Conservation (phyloP, 2,329 filamentous ascomycete species). For the Sporothrix brasiliensis region DNA sequence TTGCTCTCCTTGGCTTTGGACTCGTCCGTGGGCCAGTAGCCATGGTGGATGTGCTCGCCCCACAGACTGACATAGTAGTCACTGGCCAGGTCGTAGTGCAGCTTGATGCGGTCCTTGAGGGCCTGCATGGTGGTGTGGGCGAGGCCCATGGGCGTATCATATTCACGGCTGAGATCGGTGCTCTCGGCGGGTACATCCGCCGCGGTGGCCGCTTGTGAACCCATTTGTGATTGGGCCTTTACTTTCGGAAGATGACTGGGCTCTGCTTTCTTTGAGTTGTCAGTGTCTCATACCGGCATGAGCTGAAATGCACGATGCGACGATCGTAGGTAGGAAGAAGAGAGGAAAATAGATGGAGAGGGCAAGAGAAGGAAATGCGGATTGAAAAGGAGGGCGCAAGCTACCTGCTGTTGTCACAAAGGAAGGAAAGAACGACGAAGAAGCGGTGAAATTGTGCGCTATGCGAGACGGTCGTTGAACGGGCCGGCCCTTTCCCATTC, state of each 20-base stretch:
- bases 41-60: slow-evolving; percentile 67
- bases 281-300: slow-evolving; percentile 18
- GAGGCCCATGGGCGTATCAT: slow-evolving; percentile 51
- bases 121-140: slow-evolving; percentile 53
- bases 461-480: slow-evolving; percentile 6
- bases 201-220: not conserved
- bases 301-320: slow-evolving; percentile 11
- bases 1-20: slow-evolving; percentile 56
- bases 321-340: not conserved
- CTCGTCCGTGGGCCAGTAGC: slow-evolving; percentile 57
- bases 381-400: not conserved
- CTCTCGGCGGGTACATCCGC: slow-evolving; percentile 35
- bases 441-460: not conserved
- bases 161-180: slow-evolving; percentile 49
- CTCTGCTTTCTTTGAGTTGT: not conserved
- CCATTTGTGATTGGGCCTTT: slow-evolving; percentile 1
- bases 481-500: slow-evolving; percentile 20
- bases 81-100: slow-evolving; percentile 63
- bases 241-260: not conserved
- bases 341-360: too few relatives aligned
- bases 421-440: slow-evolving; percentile 7
- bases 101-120: slow-evolving; percentile 61
- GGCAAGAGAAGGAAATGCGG: not conserved
- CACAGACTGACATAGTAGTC: slow-evolving; percentile 65
- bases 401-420: not conserved